Base-by-base conservation (phyloP, 306 rosid species). In the Datisca glomerata region DNA sequence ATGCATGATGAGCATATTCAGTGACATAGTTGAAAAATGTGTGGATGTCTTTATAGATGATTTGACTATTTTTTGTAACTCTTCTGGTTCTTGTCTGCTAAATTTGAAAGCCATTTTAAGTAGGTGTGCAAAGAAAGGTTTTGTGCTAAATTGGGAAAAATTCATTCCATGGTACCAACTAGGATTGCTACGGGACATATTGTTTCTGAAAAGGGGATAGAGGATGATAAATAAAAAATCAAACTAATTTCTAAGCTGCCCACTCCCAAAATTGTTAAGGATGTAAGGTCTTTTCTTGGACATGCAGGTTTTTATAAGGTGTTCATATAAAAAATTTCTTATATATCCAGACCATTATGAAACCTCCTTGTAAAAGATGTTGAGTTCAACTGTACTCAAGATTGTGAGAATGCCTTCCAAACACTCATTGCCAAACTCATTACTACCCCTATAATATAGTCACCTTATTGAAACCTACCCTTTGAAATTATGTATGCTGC, bases 41-140 rank as follows among this genome's bases (percentile, higher is more conserved):
- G 12, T 48, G 11, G 13, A 48, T 1, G 8, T 48, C 1, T 48
- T 32, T 3, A 48, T 48, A 28, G 53, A 32, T 31, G 18, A 48
- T n/a, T n/a, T n/a, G n/a, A n/a, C n/a, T n/a, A n/a, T n/a, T n/a
- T n/a, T n/a, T n/a, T n/a, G n/a, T n/a, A n/a, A 15, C 10, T 18
- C 53, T 31, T 47, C 5, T 29, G 27, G 31, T 47, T 6, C 2
- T 2, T 47, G 53, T n/a, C 9, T 47, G 13, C 8, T 5, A 9
- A 41, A 41, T 41, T 38, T 38, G 9, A 2, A 38, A 38, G 8
- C 4, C 2, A 2, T 38, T 16, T 14, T 38, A 1, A 6, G 4
- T 17, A 5, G 22, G 8, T 38, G 43, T 13, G 7, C 13, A 15
- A 11, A 38, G 5, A 38, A 38, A 10, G 18, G 18, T 1, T 20